Evolutionary conservation across 768 basidiomycete species (phyloP).

Genomic region (Kwoniella heveanensis): DNA sequence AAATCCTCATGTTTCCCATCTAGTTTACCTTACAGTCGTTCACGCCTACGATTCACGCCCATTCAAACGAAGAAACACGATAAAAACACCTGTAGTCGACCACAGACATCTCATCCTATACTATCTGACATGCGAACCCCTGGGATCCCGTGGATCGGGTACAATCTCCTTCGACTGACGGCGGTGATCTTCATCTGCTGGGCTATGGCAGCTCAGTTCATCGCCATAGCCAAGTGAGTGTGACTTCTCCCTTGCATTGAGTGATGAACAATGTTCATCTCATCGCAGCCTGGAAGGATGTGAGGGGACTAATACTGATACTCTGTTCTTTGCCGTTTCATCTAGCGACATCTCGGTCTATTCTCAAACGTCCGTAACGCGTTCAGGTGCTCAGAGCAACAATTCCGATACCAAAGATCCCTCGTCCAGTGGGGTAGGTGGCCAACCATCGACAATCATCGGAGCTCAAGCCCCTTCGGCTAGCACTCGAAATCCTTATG

Average conservation of each 20-base stretch:
- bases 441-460: neutral
- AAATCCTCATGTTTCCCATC: no score
- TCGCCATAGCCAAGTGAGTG: constrained; percentile 39
- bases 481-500: constrained; percentile 8
- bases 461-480: neutral
- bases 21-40: no score
- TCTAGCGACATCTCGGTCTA: neutral
- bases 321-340: neutral
- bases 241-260: no score
- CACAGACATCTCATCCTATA: no score
- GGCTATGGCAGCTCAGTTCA: constrained; percentile 42
- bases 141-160: constrained; percentile 29
- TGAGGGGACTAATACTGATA: no score
- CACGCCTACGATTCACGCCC: no score
- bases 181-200: constrained; percentile 34
- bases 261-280: no score
- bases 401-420: neutral
- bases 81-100: no score
- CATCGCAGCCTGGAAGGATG: no score
- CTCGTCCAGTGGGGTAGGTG: neutral
- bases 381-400: neutral
- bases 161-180: constrained; percentile 39
- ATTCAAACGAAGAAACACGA: no score
- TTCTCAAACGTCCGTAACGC: neutral
- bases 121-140: neutral